Base-by-base conservation (phyloP, 495 filamentous ascomycete species). In the Annulohypoxylon moriforme region DNA sequence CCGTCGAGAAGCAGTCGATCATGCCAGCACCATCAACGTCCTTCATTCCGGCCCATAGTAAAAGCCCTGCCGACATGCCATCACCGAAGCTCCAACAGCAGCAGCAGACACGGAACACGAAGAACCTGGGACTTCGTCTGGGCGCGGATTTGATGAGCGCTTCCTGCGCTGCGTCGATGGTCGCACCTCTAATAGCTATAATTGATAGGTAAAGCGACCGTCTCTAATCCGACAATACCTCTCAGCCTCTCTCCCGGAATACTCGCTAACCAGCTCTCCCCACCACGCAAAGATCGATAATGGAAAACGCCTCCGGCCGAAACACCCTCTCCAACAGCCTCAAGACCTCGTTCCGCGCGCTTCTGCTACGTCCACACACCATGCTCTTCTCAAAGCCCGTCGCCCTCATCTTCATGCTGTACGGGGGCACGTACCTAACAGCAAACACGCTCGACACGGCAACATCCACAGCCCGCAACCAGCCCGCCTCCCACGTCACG, bases 261-360 rank as follows among this genome's bases (percentile, higher is more conserved):
- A 14, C 11, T 20, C 56, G 29, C 72, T 78, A 60, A 80, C 64
- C 38, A 33, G 59, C 27, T 67, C 55, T n/a, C 4, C 5, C 49
- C 49, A n/a, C 27, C 13, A 11, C 18, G 31, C 36, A 20, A 73
- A 97, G 93, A 59, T 93, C 90, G 10, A 97, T 99, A 75, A 97
- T 98, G 81, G 94, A 98, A 81, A 97, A 97, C 82, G 93, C 95
- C 14, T 94, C 93, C 44, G 94, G 94, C 72, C 88, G 90, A 61
- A 85, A 86, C 69, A 86, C 91, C n/a, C 89, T 98, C 65, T 79
- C 80, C 50, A 77, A 81, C 52, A 94, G 92, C 50, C 82, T 97
- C 72, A 86, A 84, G 61, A 76, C 79, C 69, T 91, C 91, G 36
- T 77, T 96, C 57, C 79, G 75, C 7, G 84, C 86, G 31, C 87